These are phyloP conservation scores for Yamadazyma endophytica DNA, from an alignment of 805 yeast genomes.

Conservation along the genomic window DNA sequence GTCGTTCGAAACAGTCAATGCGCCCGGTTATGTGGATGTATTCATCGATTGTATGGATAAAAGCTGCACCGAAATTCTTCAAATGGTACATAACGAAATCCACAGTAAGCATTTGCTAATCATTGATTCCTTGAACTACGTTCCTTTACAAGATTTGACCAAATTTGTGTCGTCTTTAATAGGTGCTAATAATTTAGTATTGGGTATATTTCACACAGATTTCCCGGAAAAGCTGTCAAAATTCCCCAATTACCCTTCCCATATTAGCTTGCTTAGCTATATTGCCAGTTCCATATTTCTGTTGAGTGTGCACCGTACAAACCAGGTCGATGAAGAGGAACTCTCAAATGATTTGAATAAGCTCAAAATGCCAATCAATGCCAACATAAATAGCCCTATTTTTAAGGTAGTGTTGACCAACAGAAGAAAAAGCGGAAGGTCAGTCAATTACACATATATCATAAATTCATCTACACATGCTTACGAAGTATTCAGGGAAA, in stretches of 20 bases:
- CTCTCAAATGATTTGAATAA: slow-evolving; percentile 33
- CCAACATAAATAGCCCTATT: slow-evolving; percentile 41
- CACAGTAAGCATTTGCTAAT: slow-evolving; percentile 10
- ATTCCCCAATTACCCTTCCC: slow-evolving; percentile 48
- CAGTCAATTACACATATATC: slow-evolving; percentile 51
- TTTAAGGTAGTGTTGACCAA: slow-evolving; percentile 55
- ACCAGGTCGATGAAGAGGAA: slow-evolving; percentile 44
- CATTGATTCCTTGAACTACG: slow-evolving; percentile 66
- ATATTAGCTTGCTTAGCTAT: slow-evolving; percentile 51
- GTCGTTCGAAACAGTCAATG: slow-evolving; percentile 62
- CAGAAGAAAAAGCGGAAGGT: slow-evolving; percentile 82
- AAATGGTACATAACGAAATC: background rate
- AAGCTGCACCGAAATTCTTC: background rate
- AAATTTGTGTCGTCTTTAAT: slow-evolving; percentile 46
- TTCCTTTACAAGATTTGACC: slow-evolving; percentile 44
- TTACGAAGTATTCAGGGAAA: slow-evolving; percentile 25
- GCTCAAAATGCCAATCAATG: slow-evolving; percentile 44
- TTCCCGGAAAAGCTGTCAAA: slow-evolving; percentile 7
- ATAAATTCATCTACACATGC: slow-evolving; percentile 48
- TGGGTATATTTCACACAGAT: slow-evolving; percentile 35
- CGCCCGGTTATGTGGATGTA: slow-evolving; percentile 46
- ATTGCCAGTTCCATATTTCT: slow-evolving; percentile 75
- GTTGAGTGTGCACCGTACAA: slow-evolving; percentile 40
- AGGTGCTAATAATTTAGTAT: slow-evolving; percentile 24
- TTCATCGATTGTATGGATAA: slow-evolving; percentile 45